Base-by-base conservation (phyloP, 768 basidiomycete genomes). In the Steccherinum ochraceum region DNA sequence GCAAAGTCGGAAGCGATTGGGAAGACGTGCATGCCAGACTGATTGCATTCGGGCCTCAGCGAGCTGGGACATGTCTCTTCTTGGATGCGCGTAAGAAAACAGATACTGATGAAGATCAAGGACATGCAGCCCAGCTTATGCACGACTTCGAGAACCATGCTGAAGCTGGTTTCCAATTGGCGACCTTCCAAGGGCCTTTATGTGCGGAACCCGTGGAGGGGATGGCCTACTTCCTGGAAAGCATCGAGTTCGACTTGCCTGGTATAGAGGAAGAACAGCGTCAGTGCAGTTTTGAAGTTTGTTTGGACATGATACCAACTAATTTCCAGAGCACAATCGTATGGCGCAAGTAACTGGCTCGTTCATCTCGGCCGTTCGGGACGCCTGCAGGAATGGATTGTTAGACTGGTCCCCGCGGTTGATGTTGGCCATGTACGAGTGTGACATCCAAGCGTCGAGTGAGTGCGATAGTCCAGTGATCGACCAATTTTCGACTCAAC, bases 391-490 rank as follows among this genome's bases (percentile, higher is more conserved):
- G 52, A 86, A 83, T 56, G 93, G 89, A 0, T 65, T 99, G 51
- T 71, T 98, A 42, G 96, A 98, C 67, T 99, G 96, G 96, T 97
- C 94, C 1, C 96, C 96, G 12, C 77, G 96, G 51, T 77, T 99
- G 58, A 90, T 94, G 83, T 72, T 99, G 58, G 96, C 96, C 0
- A 98, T 98, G 93, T 99, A 99, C 66, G 86, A 88, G 12, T 99
- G 95, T 67, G 94, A 98, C 62, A 98, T 99, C 49, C 96, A 97
- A 69, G 91, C 94, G 1, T 93, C 95, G 13, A 91, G 94, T 97
- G 64, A 63, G 90, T 75, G 12, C n/a, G n/a, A n/a, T 25, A 41
- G 35, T 27, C 23, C 12, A 4, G 24, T 39, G 45, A 39, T 42
- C 16, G 12, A 12, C 20, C 2, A 20, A 23, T 12, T 19, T 18